Percentiles rank a stretch among this genome's conserved stretches.
Evolutionary conservation across 2,329 filamentous ascomycete species (phyloP).

Genomic region (Didymella exigua): DNA sequence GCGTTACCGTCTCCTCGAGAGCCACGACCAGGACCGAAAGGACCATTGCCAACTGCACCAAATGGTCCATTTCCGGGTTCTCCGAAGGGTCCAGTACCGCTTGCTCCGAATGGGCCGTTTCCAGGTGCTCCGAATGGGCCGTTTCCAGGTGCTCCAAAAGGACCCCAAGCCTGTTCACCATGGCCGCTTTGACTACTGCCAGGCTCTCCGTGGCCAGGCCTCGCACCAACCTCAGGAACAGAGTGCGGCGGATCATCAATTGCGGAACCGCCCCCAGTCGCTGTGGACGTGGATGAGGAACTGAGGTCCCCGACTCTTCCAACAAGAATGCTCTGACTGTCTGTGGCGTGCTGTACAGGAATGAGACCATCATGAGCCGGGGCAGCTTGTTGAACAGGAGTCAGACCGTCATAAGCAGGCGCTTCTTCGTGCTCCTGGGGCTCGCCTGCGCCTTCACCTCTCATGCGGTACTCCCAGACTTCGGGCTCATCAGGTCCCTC

Average conservation of each 20-base stretch:
- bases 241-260: constrained; percentile 37
- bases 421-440: constrained; percentile 24
- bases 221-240: constrained; percentile 20
- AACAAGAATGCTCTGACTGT: constrained; percentile 31
- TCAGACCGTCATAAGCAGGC: constrained; percentile 29
- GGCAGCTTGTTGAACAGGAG: constrained; percentile 30
- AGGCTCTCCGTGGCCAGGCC: background rate
- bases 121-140: constrained; percentile 19
- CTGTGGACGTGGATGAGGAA: background rate
- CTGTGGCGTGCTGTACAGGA: constrained; percentile 34
- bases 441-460: constrained; percentile 25
- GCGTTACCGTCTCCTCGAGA: too few relatives aligned
- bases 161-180: constrained; percentile 19
- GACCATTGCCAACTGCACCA: constrained; percentile 1
- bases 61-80: too few relatives aligned
- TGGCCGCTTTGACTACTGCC: constrained; percentile 3
- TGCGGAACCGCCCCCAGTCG: background rate
- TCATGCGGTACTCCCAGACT: constrained; percentile 34
- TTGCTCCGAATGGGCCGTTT: constrained; percentile 16
- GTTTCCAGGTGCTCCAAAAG: constrained; percentile 18
- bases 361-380: constrained; percentile 6
- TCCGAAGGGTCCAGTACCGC: constrained; percentile 16
- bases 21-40: constrained; percentile 8
- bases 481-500: constrained; percentile 32
- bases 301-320: constrained; percentile 18